Conservation (phyloP, 2,329 filamentous ascomycete genomes). For the Didymella arachidicola region DNA sequence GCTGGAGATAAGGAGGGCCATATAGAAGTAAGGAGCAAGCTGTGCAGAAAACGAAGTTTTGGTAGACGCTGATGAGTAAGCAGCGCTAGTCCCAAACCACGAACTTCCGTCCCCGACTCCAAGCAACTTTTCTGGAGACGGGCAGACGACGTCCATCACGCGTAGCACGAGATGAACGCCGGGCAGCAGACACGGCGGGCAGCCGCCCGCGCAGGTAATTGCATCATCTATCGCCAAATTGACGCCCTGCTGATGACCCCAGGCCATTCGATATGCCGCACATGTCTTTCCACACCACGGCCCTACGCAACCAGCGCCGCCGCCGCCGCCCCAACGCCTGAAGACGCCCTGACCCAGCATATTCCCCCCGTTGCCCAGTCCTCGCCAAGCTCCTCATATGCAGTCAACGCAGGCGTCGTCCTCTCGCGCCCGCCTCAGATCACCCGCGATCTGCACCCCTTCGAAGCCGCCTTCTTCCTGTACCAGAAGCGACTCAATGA, state of each 20-base stretch:
- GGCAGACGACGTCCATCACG: constrained; percentile 3
- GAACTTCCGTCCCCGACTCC: constrained; percentile 39
- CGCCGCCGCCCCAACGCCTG: constrained; percentile 48
- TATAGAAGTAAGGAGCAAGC: constrained; percentile 53
- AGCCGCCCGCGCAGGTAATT: constrained; percentile 51
- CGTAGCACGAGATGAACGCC: constrained; percentile 49
- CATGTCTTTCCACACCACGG: constrained; percentile 52
- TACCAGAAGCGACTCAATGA: constrained; percentile 98
- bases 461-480: constrained; percentile 93
- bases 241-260: constrained; percentile 37
- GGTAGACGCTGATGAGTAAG: constrained; percentile 24
- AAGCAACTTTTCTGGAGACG: neutral
- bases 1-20: constrained; percentile 94
- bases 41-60: constrained; percentile 29
- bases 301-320: constrained; percentile 44
- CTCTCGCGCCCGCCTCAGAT: constrained; percentile 88
- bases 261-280: constrained; percentile 56
- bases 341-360: constrained; percentile 40
- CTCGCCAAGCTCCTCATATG: constrained; percentile 56
- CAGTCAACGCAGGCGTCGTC: constrained; percentile 71
- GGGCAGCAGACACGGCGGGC: constrained; percentile 56
- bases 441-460: constrained; percentile 81
- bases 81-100: constrained; percentile 41
- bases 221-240: neutral
- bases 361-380: constrained; percentile 46